Evolutionary conservation across 768 basidiomycete species (phyloP).

Genomic region (Fistulinella prunicolor): DNA sequence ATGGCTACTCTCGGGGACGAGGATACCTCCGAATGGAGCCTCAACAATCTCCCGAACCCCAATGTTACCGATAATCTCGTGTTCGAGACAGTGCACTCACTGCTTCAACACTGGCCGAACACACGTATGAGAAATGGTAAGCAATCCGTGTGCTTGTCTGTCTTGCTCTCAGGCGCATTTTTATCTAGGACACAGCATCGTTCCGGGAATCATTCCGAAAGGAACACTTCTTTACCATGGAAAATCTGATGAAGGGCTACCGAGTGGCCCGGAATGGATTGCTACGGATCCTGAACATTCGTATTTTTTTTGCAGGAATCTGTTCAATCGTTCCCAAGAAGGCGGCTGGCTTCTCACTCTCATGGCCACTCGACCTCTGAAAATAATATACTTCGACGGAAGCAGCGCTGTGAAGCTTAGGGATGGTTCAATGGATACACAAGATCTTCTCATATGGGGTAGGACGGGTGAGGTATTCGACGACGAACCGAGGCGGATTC

Average conservation of each 20-base stretch:
- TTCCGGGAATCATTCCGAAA: conserved; percentile 33
- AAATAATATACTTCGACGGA: conserved; percentile 52
- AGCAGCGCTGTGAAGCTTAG: conserved; percentile 44
- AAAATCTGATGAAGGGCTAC: conserved; percentile 16
- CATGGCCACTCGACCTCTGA: conserved; percentile 32
- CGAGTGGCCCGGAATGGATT: conserved; percentile 32
- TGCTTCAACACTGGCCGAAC: conserved; percentile 45
- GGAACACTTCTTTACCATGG: conserved; percentile 40
- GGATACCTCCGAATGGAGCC: conserved; percentile 16
- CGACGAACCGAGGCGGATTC: conserved; percentile 39
- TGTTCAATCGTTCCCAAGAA: not conserved
- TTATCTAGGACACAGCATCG: conserved; percentile 21
- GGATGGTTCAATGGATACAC: conserved; percentile 43
- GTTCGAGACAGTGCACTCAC: conserved; percentile 25
- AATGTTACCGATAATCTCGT: conserved; percentile 28
- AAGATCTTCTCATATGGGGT: conserved; percentile 49
- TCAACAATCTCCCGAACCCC: conserved; percentile 20
- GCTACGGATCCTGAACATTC: conserved; percentile 38
- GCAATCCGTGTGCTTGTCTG: conserved; percentile 7
- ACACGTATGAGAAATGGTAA: conserved; percentile 46
- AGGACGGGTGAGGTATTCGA: conserved; percentile 13
- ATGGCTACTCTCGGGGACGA: not conserved
- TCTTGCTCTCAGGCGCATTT: conserved; percentile 13
- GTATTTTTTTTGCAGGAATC: conserved; percentile 35
- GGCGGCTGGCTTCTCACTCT: conserved; percentile 21